Conservation (phyloP, 176 grass and related monocot genomes). For the Metroxylon sagu region DNA sequence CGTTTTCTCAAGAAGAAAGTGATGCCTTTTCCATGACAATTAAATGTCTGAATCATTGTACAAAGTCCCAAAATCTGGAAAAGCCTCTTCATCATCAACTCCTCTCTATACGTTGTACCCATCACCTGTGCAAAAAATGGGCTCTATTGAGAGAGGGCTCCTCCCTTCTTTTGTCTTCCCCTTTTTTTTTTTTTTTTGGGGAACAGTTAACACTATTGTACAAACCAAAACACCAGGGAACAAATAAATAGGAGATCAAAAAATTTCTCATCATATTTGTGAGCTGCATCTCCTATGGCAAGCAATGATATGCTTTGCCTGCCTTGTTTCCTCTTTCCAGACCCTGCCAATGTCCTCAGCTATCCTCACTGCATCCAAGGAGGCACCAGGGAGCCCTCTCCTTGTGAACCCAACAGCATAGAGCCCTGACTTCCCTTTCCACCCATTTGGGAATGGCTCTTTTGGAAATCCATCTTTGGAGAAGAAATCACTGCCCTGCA, state of each 20-base stretch:
- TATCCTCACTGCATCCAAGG: conserved; percentile 22
- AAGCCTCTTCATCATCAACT: conserved; percentile 16
- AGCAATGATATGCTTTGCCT: conserved; percentile 20
- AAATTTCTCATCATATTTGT: conserved; percentile 18
- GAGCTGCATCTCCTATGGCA: conserved; percentile 29
- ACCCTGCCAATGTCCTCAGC: conserved; percentile 31
- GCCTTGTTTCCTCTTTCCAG: conserved; percentile 31
- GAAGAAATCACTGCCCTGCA: conserved; percentile 30
- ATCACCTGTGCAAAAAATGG: too few species aligned
- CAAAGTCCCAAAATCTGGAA: background rate
- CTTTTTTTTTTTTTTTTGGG: background rate
- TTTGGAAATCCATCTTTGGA: conserved; percentile 28
- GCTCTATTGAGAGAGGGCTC: conserved; percentile 3
- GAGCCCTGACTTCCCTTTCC: conserved; percentile 32
- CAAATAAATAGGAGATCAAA: background rate
- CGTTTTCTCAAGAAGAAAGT: too few species aligned
- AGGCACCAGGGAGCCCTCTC: conserved; percentile 34
- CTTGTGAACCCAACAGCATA: conserved; percentile 40
- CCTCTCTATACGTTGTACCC: background rate
- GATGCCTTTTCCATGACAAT: too few species aligned
- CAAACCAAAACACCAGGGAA: too few species aligned
- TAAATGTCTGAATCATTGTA: too few species aligned
- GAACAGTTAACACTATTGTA: too few species aligned
- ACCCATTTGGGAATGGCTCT: conserved; percentile 25
- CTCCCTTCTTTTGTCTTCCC: background rate